Evolutionary conservation across 768 basidiomycete genomes (phyloP), one percentile per base, ranked within the genome.

Genomic region (Pholiota molesta): DNA sequence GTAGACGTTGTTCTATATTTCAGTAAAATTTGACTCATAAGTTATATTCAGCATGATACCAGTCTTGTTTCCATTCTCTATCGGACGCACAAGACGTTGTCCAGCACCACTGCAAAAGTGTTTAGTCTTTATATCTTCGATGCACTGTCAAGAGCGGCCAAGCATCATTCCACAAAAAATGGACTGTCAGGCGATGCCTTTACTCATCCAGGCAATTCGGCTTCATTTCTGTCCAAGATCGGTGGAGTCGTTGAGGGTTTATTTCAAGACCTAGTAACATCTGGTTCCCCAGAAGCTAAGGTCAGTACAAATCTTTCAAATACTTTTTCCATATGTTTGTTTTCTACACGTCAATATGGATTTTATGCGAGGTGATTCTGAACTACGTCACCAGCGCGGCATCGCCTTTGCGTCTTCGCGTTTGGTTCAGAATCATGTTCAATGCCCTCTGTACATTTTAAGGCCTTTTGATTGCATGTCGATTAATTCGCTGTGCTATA

Each of bases 121-220:
- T 87, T 86, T 40, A 95, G 94, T 76, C 81, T 99, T 54, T 99
- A 99, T 75, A 87, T 90, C 42, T 93, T 99, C 72, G 96, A 99
- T 77, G 92, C 96, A 19, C 82, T 99, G 63, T 86, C 94, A 45
- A 88, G 97, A 61, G 95, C 90, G 17, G 94, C 94, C 19, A 83
- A 87, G 62, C 79, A 80, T 61, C 81, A 87, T 52, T 86, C 81
- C 49, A 86, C 78, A 68, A 95, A 95, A 73, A 83, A 85, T 56
- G 79, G 81, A 55, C 71, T 86, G 28, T 78, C 83, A 65, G 84
- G 81, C 65, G 86, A 90, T 68, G 67, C 81, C 53, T 82, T 81
- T 60, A 77, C 83, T 40, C 76, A 74, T 55, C 83, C 82, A 63
- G 90, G 91, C 65, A 92, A 91, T 68, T 83, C 83, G 66, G 91